Evolutionary conservation across 352 stramenopile genomes (phyloP).

Genomic region (Phytophthora pisi): DNA sequence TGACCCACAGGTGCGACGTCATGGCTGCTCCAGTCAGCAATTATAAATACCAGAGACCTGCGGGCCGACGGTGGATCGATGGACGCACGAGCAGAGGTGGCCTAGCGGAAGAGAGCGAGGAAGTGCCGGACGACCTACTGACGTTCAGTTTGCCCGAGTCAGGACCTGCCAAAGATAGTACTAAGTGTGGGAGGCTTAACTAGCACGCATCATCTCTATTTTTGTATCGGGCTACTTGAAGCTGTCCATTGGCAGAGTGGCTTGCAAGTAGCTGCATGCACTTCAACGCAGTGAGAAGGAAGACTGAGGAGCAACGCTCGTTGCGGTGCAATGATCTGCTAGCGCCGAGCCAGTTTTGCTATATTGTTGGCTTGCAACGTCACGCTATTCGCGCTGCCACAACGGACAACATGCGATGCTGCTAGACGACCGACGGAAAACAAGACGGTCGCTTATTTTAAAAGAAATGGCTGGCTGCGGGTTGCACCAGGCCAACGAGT

Average conservation of each 20-base stretch:
- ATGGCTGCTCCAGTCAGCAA: conserved; percentile 32
- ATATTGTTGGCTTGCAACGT: not conserved
- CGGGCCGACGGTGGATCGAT: conserved; percentile 12
- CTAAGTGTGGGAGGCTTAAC: conserved; percentile 8
- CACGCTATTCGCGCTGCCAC: not conserved
- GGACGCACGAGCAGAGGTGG: conserved; percentile 4
- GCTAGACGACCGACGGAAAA: conserved; percentile 4
- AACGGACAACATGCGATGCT: not conserved
- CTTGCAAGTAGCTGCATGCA: not conserved
- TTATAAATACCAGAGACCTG: conserved; percentile 26
- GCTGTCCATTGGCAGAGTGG: too few species aligned
- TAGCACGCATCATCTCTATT: conserved; percentile 18
- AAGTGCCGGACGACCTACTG: conserved; percentile 16
- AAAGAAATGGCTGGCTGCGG: not conserved
- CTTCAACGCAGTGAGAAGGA: not conserved
- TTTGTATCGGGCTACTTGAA: conserved; percentile 16
- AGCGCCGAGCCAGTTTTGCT: not conserved
- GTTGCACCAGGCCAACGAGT: conserved; percentile 15
- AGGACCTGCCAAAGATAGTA: conserved; percentile 21
- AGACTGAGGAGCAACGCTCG: not conserved
- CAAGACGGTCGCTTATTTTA: not conserved
- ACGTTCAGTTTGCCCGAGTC: conserved; percentile 28
- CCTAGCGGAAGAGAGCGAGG: conserved; percentile 31
- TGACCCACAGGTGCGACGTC: conserved; percentile 61
- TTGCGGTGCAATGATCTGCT: not conserved